Evolutionary conservation across 2,329 filamentous ascomycete genomes (phyloP).

Genomic region (Sporothrix dimorphospora): DNA sequence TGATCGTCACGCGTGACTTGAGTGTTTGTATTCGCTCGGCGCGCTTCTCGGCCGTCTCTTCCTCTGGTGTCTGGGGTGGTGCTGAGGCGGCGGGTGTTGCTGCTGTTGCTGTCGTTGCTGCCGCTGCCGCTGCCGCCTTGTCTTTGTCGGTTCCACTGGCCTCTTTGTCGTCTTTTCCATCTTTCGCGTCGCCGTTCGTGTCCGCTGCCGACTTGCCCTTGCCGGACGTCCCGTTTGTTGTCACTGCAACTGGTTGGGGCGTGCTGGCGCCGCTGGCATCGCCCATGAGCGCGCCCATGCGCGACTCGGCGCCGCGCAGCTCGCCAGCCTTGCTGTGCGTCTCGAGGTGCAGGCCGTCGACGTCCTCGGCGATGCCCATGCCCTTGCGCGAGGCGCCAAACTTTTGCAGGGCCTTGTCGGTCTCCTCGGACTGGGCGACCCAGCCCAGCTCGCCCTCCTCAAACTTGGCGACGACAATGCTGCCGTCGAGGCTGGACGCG

Average conservation of each 20-base stretch:
- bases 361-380: slow-evolving; percentile 89
- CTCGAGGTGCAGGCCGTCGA: slow-evolving; percentile 84
- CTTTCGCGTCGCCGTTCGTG: slow-evolving; percentile 36
- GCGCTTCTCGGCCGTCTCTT: slow-evolving; percentile 56
- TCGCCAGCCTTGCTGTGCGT: slow-evolving; percentile 92
- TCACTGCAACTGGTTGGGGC: slow-evolving; percentile 36
- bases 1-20: slow-evolving; percentile 91
- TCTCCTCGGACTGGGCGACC: slow-evolving; percentile 83
- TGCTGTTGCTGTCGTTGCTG: background rate
- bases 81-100: slow-evolving; percentile 9
- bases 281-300: slow-evolving; percentile 99
- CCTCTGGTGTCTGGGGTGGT: slow-evolving; percentile 39
- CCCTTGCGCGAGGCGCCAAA: slow-evolving; percentile 87
- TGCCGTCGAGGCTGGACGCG: slow-evolving; percentile 85
- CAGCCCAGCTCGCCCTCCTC: slow-evolving; percentile 87
- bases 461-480: slow-evolving; percentile 80
- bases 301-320: slow-evolving; percentile 83
- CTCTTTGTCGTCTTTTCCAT: slow-evolving; percentile 30
- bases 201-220: slow-evolving; percentile 40
- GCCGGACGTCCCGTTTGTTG: slow-evolving; percentile 42
- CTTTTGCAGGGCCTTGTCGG: slow-evolving; percentile 89
- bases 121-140: background rate
- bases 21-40: slow-evolving; percentile 62
- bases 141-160: slow-evolving; percentile 10
- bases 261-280: slow-evolving; percentile 57